Conservation (phyloP, 2,329 filamentous ascomycete species). For the Stagonosporopsis cucurbitacearum region DNA sequence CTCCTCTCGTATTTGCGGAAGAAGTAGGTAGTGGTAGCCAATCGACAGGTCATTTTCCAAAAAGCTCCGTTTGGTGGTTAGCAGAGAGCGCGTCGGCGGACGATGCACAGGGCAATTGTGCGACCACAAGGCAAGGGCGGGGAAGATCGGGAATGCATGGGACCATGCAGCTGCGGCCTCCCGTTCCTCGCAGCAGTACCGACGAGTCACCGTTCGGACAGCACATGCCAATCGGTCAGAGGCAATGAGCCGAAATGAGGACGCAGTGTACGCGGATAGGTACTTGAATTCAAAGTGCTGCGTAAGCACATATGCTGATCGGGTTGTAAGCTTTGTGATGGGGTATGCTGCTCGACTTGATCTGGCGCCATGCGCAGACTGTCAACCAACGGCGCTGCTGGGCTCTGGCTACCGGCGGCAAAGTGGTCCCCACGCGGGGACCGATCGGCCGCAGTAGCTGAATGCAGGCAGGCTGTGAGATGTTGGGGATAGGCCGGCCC, state of each 20-base stretch:
- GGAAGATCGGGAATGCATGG: conserved; percentile 20
- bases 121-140: conserved; percentile 18
- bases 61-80: neutral
- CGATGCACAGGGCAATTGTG: conserved; percentile 3
- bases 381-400: conserved; percentile 27
- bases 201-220: conserved; percentile 10
- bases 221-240: conserved; percentile 13
- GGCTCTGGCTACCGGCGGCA: conserved; percentile 1
- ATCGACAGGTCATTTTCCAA: conserved; percentile 3
- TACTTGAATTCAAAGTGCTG: neutral
- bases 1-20: conserved; percentile 6
- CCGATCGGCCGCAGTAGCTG: conserved; percentile 40
- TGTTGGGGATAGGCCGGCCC: conserved; percentile 26
- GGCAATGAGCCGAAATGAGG: neutral
- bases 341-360: neutral
- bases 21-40: conserved; percentile 1
- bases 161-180: conserved; percentile 16
- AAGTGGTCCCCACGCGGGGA: conserved; percentile 12
- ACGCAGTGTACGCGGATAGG: too few relatives aligned
- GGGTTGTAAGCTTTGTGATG: conserved; percentile 11
- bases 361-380: conserved; percentile 27
- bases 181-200: conserved; percentile 15
- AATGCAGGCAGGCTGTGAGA: conserved; percentile 33
- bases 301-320: conserved; percentile 18
- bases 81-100: neutral